Evolutionary conservation across 2,329 filamentous ascomycete species (phyloP), one percentile per base, ranked within the genome.

Genomic region (Aspergillus fumigatus): DNA sequence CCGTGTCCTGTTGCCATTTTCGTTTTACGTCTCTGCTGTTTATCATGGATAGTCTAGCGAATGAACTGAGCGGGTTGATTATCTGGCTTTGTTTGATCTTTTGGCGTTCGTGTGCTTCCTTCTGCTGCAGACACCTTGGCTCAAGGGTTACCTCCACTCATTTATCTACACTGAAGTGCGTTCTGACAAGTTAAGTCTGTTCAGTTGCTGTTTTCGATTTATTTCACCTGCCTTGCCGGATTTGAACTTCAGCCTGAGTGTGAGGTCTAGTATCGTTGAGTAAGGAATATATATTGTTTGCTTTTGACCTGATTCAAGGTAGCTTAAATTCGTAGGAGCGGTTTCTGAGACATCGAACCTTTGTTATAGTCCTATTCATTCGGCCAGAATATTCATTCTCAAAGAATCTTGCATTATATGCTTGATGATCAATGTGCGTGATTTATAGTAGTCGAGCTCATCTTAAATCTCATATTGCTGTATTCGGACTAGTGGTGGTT

Each of bases 31-130:
- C 53, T 54, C 52, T 58, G 53, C 62, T 57, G 52, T 62, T 67
- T 59, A 58, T 65, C 56, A 65, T 65, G 65, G 62, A 66, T 63
- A 65, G 60, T 67, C 59, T 66, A 69, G 67, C 67, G 67, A 66
- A 65, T 64, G 62, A 67, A 63, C 56, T 67, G 59, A 67, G 64
- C 65, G 67, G 64, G 60, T 66, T 65, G 65, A 61, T 60, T 59
- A 59, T 59, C 55, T 64, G 49, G 48, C 59, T 56, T 51, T 48
- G 50, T 55, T 52, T 52, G 59, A 51, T 53, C 60, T 59, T 61
- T 62, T 66, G 65, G 64, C 59, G 60, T 65, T 62, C 48, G 35
- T 57, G 57, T 45, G 54, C 48, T 53, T 52, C 43, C 9, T 47
- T 47, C 21, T 23, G 38, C 51, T 57, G 49, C 56, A 38, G 59